Base-by-base conservation (phyloP, 164 flowering plant species). In the Tetracentron sinense region DNA sequence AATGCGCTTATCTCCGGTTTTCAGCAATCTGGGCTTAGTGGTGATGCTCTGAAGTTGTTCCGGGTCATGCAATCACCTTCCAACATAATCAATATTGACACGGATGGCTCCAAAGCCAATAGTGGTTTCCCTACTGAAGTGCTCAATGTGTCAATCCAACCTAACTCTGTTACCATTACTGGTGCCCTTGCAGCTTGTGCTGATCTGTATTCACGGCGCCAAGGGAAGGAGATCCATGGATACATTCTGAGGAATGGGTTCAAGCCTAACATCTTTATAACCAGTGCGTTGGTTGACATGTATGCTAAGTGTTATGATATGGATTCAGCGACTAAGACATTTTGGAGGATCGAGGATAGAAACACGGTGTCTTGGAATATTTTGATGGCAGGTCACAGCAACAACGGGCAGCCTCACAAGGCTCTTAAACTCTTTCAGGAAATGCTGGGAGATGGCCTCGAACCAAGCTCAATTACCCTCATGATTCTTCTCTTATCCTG, bases 161-260 rank as follows among this genome's bases (percentile, higher is more conserved):
- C 82, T 28, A 73, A 80, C 65, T 46, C 74, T 20, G 44, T 75
- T 22, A 73, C 80, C 3, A 27, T 62, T 30, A 72, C 75, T 15
- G 65, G 76, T 62, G 82, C 78, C 60, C 80, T 83, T 51, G 74
- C 88, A 69, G 84, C 88, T 6, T 82, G 83, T 69, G 77, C 81
- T 22, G 75, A 70, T 65, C 65, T 72, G 30, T 56, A 56, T 29
- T 42, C 49, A 30, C 14, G 11, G 60, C 27, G 7, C 28, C 67
- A 66, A 54, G 85, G 85, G 56, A 82, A 68, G 69, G 78, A 79
- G 65, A 75, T 79, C 58, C 83, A 82, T 58, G 79, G 78, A 23
- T 74, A 77, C 49, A 44, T 64, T 27, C 50, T 77, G 47, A 75
- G 75, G 68, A 74, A 69, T 59, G 38, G 31, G 8, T 65, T 72